Conservation (phyloP, 2,329 filamentous ascomycete genomes). For the Trichoderma aggressivum region DNA sequence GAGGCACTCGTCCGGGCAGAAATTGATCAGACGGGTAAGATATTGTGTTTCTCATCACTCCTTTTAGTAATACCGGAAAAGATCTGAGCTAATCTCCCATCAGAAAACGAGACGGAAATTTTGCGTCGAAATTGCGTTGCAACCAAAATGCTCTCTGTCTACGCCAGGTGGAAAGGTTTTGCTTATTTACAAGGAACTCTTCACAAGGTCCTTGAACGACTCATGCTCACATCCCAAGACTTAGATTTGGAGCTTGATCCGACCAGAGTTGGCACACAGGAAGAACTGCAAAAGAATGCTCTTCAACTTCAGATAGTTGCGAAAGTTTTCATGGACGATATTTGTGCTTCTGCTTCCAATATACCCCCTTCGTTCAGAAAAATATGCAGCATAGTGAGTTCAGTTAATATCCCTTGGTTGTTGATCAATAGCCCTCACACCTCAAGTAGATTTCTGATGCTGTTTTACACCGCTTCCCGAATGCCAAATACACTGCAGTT, state of each 20-base stretch:
- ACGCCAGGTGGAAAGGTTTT: constrained; percentile 68
- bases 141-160: constrained; percentile 70
- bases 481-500: constrained; percentile 69
- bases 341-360: constrained; percentile 58
- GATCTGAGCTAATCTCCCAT: constrained; percentile 14
- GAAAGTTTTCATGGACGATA: constrained; percentile 69
- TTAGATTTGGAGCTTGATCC: constrained; percentile 67
- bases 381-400: constrained; percentile 62
- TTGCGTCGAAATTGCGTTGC: constrained; percentile 66
- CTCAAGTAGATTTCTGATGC: constrained; percentile 54
- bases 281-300: constrained; percentile 65
- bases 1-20: constrained; percentile 67
- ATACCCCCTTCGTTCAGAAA: constrained; percentile 63
- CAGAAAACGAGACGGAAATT: constrained; percentile 65
- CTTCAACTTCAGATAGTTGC: constrained; percentile 64
- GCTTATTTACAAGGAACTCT: constrained; percentile 61
- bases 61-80: background rate
- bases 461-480: constrained; percentile 62
- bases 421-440: background rate
- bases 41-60: background rate
- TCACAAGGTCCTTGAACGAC: constrained; percentile 62
- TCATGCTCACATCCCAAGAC: constrained; percentile 65
- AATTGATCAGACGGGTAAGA: constrained; percentile 59
- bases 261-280: constrained; percentile 54
- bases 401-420: background rate